Evolutionary conservation across 2,329 filamentous ascomycete genomes (phyloP), one percentile per base, ranked within the genome.

Genomic region (Colletotrichum sp.): DNA sequence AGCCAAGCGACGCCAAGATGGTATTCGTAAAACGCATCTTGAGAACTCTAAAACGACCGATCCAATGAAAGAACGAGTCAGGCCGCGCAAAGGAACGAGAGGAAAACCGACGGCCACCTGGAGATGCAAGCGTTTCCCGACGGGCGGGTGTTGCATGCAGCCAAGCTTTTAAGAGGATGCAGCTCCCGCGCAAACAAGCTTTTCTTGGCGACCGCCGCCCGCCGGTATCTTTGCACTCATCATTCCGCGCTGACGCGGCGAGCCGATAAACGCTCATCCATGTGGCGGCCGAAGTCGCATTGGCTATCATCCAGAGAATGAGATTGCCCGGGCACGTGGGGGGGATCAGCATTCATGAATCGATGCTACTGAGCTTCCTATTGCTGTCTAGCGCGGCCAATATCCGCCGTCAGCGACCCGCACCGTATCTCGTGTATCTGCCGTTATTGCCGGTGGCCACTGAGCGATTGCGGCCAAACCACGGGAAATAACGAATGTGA

Each of bases 91-190:
- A 28, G 9, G 7, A 52, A 28, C 26, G 59, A 65, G 8, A 21
- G 15, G 18, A 21, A 32, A 36, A 34, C 28, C 32, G 30, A 63
- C 49, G 28, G 12, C n/a, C 15, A 36, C 32, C 26, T 24, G 30
- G 16, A 63, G 26, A 68, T 60, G 12, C 62, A 64, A 64, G 18
- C 8, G 8, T 32, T n/a, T 16, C 44, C 44, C n/a, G 12, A 24
- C n/a, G 10, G 44, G 13, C 9, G 26, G 21, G n/a, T 52, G 18
- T 52, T 26, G 72, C 59, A 71, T 21, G 28, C 44, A 21, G 60
- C 72, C 67, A 71, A 74, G 72, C 72, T 74, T 65, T 74, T 57
- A 71, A 65, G 28, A 9, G 49, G 32, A 59, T 15, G 16, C 32
- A 62, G 18, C 24, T 65, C 39, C 34, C 49, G 21, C 59, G n/a